phyloP scores from a whole-genome alignment of 495 filamentous ascomycete species.

The Neurospora intermedia region DNA sequence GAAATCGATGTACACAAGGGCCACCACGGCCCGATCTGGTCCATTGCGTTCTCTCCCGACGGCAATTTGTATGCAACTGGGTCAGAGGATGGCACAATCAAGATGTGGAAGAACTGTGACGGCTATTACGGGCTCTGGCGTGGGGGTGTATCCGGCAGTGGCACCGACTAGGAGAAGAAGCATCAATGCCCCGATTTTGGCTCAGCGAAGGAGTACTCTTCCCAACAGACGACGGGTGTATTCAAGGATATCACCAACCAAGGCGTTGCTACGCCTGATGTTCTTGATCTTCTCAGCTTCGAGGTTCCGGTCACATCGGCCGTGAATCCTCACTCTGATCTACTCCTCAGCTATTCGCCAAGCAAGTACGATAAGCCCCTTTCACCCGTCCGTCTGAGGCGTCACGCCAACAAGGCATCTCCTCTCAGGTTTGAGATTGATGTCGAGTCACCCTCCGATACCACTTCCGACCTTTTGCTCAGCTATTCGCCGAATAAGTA shows the following conservation, averaged over 20 bases:
- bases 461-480: not conserved
- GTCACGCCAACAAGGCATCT: not conserved
- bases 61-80: constrained; percentile 92
- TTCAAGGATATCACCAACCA: not conserved
- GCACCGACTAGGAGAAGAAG: constrained; percentile 22
- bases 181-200: constrained; percentile 2
- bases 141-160: constrained; percentile 21
- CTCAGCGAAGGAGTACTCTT: constrained; percentile 7
- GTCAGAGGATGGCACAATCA: constrained; percentile 95
- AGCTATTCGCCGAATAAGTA: not conserved
- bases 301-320: constrained; percentile 2
- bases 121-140: constrained; percentile 46
- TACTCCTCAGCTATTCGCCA: constrained; percentile 6
- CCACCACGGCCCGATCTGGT: constrained; percentile 96
- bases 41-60: constrained; percentile 84
- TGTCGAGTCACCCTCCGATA: not conserved
- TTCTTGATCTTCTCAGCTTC: constrained; percentile 1
- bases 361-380: not conserved
- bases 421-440: not conserved
- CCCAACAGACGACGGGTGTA: not conserved
- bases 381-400: not conserved
- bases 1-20: constrained; percentile 92
- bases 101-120: constrained; percentile 61
- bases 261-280: not conserved
- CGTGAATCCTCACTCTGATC: constrained; percentile 1